Base-by-base conservation (phyloP, 768 basidiomycete genomes). In the Fomitopsis serialis region DNA sequence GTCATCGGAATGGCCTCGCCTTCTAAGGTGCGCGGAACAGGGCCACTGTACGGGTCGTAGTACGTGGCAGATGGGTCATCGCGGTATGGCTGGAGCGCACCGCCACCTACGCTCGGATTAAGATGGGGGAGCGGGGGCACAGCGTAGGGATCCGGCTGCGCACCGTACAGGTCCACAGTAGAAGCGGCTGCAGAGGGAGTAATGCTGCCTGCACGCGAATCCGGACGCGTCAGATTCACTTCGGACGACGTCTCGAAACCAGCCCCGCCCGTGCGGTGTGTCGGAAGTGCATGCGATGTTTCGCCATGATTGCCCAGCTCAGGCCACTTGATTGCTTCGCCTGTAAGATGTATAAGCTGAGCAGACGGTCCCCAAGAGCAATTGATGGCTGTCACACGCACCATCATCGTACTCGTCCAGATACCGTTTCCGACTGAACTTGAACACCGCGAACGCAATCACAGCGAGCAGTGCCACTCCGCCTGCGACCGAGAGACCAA, bases 281-380 rank as follows among this genome's bases (percentile, higher is more conserved):
- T 81, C 19, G 89, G 89, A 9, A 90, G 74, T 15, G 89, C 68
- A 32, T 61, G 58, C 52, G 10, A 61, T 54, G 61, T 63, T 29
- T 72, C 76, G 56, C 63, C 62, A 58, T 89, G 88, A 11, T 19
- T 45, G 66, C 91, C 89, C 35, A 92, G 78, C 62, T 93, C 91
- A 2, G 91, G 91, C 91, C 91, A 93, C 70, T 92, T 92, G 70
- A 93, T 93, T 19, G 87, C 87, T 69, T 90, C 88, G 61, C 78
- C 88, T 90, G 63, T 11, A 44, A 36, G 10, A 48, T 54, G 54
- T 29, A 47, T 59, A 53, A 19, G 17, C 6, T 45, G 21, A 21
- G 44, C 44, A 23, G 13, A 45, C 21, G 9, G 17, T 8, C 21
- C 17, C n/a, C 10, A 45, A 5, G 22, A 8, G 25, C 17, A 11